phyloP scores from a whole-genome alignment of 768 basidiomycete species.

The Dacryopinax spathularia region DNA sequence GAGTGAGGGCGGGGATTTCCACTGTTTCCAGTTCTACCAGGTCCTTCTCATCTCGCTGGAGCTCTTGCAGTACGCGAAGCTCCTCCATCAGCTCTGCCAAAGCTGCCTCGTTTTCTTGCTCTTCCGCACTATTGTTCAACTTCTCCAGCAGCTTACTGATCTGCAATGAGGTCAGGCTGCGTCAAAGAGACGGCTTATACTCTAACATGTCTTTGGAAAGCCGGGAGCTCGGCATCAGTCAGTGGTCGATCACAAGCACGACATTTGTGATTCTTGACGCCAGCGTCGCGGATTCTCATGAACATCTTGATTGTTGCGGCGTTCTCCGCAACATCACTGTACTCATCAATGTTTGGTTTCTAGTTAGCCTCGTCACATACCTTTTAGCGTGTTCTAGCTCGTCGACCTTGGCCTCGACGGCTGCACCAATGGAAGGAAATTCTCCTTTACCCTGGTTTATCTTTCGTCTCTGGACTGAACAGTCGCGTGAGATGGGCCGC shows the following conservation, averaged over 20 bases:
- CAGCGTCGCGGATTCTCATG: conserved; percentile 40
- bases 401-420: background rate
- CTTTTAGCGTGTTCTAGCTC: background rate
- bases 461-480: background rate
- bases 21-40: conserved; percentile 39
- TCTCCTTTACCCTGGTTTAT: background rate
- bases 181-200: background rate
- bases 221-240: conserved; percentile 35
- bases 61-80: conserved; percentile 39
- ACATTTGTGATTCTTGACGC: conserved; percentile 54
- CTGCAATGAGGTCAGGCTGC: conserved; percentile 26
- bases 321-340: conserved; percentile 13
- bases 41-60: conserved; percentile 43
- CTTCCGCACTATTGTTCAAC: conserved; percentile 31
- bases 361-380: conserved; percentile 12
- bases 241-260: conserved; percentile 61
- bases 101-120: conserved; percentile 31
- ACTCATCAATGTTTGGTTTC: background rate
- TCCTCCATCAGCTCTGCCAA: conserved; percentile 47
- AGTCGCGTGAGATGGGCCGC: background rate
- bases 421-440: background rate
- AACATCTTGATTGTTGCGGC: conserved; percentile 22
- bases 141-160: conserved; percentile 49
- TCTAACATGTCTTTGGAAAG: conserved; percentile 61
- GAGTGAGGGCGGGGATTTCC: conserved; percentile 56